Evolutionary conservation across 2,329 filamentous ascomycete genomes (phyloP).

Genomic region (Eurotiales sp.): DNA sequence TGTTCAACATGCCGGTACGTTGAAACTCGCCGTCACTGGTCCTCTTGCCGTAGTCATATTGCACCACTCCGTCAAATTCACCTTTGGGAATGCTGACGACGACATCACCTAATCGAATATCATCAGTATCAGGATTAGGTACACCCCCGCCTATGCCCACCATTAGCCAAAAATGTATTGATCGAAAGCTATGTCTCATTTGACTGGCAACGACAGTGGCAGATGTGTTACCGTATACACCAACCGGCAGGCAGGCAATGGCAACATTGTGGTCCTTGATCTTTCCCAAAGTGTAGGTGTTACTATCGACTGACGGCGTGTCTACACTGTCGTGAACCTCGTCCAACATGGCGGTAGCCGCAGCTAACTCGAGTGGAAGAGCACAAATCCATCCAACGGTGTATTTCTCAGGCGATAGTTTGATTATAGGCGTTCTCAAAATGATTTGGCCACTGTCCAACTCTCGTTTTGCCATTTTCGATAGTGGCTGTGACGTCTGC

Average conservation of each 20-base stretch:
- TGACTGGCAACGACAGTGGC: slow-evolving; percentile 16
- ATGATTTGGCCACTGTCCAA: no score
- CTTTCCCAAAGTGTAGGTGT: slow-evolving; percentile 10
- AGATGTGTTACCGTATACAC: slow-evolving; percentile 8
- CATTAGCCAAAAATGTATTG: slow-evolving; percentile 11
- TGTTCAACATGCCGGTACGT: neutral
- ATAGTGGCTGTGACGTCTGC: no score
- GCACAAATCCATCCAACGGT: slow-evolving; percentile 14
- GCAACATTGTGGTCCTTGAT: slow-evolving; percentile 14
- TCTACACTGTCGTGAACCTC: slow-evolving; percentile 2
- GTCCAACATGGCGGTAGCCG: slow-evolving; percentile 11
- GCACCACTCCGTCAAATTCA: neutral
- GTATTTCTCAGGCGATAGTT: no score
- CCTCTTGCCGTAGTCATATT: slow-evolving; percentile 9
- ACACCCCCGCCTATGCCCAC: slow-evolving; percentile 16
- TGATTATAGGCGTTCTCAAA: no score
- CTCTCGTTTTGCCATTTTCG: no score
- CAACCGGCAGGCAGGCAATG: slow-evolving; percentile 11
- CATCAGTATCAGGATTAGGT: neutral
- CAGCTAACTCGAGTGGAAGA: slow-evolving; percentile 5
- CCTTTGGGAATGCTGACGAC: slow-evolving; percentile 6
- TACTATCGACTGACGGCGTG: slow-evolving; percentile 2
- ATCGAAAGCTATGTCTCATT: slow-evolving; percentile 13
- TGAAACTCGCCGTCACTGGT: neutral
- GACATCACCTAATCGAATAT: slow-evolving; percentile 13